Base-by-base conservation (phyloP, 805 yeast species). In the Yamadazyma nakazawae region DNA sequence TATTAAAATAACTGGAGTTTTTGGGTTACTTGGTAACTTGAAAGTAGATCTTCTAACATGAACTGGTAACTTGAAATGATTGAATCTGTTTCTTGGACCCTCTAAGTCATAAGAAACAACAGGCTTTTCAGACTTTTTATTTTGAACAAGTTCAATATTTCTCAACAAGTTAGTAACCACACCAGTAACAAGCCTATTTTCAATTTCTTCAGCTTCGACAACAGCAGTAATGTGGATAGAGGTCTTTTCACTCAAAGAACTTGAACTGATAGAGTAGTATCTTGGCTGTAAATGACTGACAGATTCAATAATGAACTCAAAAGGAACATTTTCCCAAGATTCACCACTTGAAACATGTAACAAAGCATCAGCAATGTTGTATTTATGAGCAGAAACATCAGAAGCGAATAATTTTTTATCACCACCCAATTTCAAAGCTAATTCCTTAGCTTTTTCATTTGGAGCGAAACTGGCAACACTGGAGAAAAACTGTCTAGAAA, bases 21-120 rank as follows among this genome's bases (percentile, higher is more conserved):
- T 67, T 28, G 95, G 85, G 61, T 88, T 88, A 7, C 90, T 76
- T 17, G 99, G 99, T 53, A 94, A 76, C 74, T 90, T 91, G 76
- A 92, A 94, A 47, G 92, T 86, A 6, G 98, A 91, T 68, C 94
- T 89, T 69, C 98, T 88, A 40, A 94, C 85, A 63, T 91, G 97
- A 36, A 94, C 84, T 4, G 97, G 97, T 45, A 90, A 74, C 59
- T 84, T 86, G 62, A 52, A 78, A n/a, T 70, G 67, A 19, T 59
- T 48, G 51, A 72, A 82, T 52, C 65, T 69, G 37, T 66, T 64
- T 65, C 96, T 83, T 53, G 99, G 99, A 16, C 99, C 98, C n/a
- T 70, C 63, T 51, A 91, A 74, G 61, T 86, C 82, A 64, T 86
- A 94, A 21, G 77, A 72, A 37, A 80, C 81, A 28, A 74, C 63